Evolutionary conservation across 1,139 yeast species (phyloP), one percentile per base, ranked within the genome.

Genomic region (Scheffersomyces illinoinensis): DNA sequence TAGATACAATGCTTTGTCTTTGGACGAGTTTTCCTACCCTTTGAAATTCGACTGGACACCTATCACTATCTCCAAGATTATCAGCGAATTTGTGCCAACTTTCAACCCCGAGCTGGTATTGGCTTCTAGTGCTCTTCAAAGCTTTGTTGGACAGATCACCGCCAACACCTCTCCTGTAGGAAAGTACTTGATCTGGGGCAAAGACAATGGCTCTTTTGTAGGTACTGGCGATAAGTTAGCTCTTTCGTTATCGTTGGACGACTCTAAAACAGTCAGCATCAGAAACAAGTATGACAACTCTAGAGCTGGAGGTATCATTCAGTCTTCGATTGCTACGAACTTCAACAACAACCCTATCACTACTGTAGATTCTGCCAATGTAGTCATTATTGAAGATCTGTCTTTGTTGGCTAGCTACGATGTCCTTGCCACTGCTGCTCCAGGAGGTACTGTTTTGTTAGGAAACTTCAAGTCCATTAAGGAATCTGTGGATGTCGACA

Each of bases 221-320:
- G 81, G 81, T 48, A 84, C 89, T 54, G 87, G 93, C 26, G 82
- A 87, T 54, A 86, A 86, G 65, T 76, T 93, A 60, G 90, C 95
- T 0, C 89, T 88, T 62, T 81, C 93, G 21, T 81, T 91, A 64
- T 87, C 96, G 2, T 80, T 90, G 68, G 92, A 88, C 67, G 84
- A 85, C 60, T 71, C 79, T 58, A 79, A 85, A 61, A 71, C 76
- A 46, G 82, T 91, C 62, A 76, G 82, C 59, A 82, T 85, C 70
- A 82, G 90, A 72, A 84, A 88, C 57, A 85, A 84, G 67, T 92
- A 79, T 67, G 97, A 93, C 72, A 92, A 91, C 70, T 74, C 82
- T 33, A 76, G 85, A 24, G 83, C 83, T 53, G 96, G 95, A 50
- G 97, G 97, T 62, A 72, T 86, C n/a, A 87, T 89, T 72, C 92